These are phyloP conservation scores for Ustilago nuda DNA, from an alignment of 1,284 basidiomycete species.

Conservation along the genomic window DNA sequence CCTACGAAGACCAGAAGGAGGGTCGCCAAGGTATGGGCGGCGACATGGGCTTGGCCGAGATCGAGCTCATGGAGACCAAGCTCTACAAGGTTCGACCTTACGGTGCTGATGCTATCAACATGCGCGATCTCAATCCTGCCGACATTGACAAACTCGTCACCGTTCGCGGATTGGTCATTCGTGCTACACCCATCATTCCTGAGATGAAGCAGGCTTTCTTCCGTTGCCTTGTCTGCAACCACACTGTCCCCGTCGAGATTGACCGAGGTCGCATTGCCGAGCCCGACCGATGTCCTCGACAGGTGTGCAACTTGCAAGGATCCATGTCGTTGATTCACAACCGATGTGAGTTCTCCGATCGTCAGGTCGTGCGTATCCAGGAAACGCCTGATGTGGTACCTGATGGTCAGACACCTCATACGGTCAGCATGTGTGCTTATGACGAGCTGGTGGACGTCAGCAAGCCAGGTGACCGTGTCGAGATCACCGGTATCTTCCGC, in stretches of 20 bases:
- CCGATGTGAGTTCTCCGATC: constrained; percentile 92
- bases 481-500: constrained; percentile 93
- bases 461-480: constrained; percentile 93
- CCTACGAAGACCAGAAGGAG: constrained; percentile 78
- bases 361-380: constrained; percentile 93
- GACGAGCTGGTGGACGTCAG: constrained; percentile 95
- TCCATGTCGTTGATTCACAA: constrained; percentile 97
- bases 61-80: constrained; percentile 70
- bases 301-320: constrained; percentile 86
- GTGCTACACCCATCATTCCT: constrained; percentile 95
- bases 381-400: constrained; percentile 98
- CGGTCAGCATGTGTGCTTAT: constrained; percentile 93
- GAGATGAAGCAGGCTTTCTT: constrained; percentile 99
- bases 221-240: constrained; percentile 93
- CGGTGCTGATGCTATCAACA: constrained; percentile 76
- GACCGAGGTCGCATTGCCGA: constrained; percentile 96
- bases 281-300: constrained; percentile 88
- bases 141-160: constrained; percentile 79
- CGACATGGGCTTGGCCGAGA: constrained; percentile 73
- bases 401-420: constrained; percentile 97
- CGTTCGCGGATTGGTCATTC: constrained; percentile 96
- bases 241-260: constrained; percentile 93
- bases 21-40: constrained; percentile 78
- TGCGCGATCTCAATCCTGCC: constrained; percentile 67
- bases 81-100: constrained; percentile 94